Base-by-base conservation (phyloP, 495 filamentous ascomycete species). In the Annulohypoxylon nitens region DNA sequence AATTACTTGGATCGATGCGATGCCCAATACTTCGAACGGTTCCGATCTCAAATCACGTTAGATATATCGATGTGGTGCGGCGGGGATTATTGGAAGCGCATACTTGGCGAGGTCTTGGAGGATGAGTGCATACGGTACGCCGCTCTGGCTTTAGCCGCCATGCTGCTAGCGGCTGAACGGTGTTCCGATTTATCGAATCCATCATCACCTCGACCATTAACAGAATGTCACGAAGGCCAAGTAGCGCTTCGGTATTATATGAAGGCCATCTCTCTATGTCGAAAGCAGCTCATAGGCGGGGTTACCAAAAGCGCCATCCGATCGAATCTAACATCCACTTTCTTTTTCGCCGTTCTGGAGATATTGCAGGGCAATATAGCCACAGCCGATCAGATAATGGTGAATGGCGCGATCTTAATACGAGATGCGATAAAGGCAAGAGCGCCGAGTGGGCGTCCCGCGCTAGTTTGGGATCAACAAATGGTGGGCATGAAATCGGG, bases 361-460 rank as follows among this genome's bases (percentile, higher is more conserved):
- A 45, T 81, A 12, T 39, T 81, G 12, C 77, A 78, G 36, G 76
- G 79, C 1, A 77, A 81, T 47, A 68, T 81, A 47, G 36, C 72
- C 36, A 66, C 64, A 3, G 79, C 64, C 0, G 75, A 78, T 55
- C 68, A 60, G 50, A 61, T 77, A 5, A 64, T 77, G 58, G 11
- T 43, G 5, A 75, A 64, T 43, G 71, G 75, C 36, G n/a, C 66
- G 0, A 16, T 68, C 20, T 61, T 77, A 0, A 66, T 77, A 39
- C 57, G 70, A 34, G 54, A 72, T 33, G 69, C 69, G 36, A 34
- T 69, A 1, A 48, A 37, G 33, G 59, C 61, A 30, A 54, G 30
- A 14, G 14, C 43, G 16, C 12, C 63, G 3, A 62, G 37, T 12
- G 58, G 72, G 39, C 14, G 10, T 37, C 41, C 58, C 10, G 43